Evolutionary conservation across 371 early-diverging fungal species (phyloP), one percentile per base, ranked within the genome.

Genomic region (Rhizomucor pusillus): DNA sequence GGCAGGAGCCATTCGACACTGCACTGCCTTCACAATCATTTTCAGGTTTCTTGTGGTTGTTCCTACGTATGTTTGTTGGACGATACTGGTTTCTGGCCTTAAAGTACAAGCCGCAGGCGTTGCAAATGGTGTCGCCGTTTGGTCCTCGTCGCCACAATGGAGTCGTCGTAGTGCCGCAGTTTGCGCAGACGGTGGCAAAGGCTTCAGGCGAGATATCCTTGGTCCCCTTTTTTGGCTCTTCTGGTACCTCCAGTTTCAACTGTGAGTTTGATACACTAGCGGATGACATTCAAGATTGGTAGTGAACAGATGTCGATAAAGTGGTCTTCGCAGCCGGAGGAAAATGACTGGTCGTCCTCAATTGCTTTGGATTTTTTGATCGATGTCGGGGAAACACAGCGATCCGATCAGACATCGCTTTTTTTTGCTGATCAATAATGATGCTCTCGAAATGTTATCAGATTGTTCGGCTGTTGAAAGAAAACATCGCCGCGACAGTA

Each of bases 61-160:
- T 76, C 39, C 57, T 49, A 18, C 67, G 86, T 61, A 77, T 70
- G 18, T 71, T 78, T 25, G 70, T 66, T 10, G 84, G 77, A 2
- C 77, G 67, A 18, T 65, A 57, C 1, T 66, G 62, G 24, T 77
- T 69, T 14, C 70, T 51, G 10, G 77, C 77, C 36, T 77, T 77
- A 6, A 73, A 72, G 54, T 91, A 91, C 35, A 90, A 76, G 3
- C 91, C 91, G 75, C 95, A 95, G 1, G 95, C 95, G 73, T 95
- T 95, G 62, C 96, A 95, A 52, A 94, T 84, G 29, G 83, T 80
- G 25, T 91, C 86, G 36, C 91, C 92, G 50, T 85, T 84, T 20
- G 86, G 84, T 25, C 87, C 89, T 67, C 94, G 75, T 54, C 98
- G 73, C 98, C 98, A 98, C 12, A 94, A 73, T 0, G 96, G 95